Base-by-base conservation (phyloP, 371 early-diverging fungal species). In the Zopfochytrium polystomum region DNA sequence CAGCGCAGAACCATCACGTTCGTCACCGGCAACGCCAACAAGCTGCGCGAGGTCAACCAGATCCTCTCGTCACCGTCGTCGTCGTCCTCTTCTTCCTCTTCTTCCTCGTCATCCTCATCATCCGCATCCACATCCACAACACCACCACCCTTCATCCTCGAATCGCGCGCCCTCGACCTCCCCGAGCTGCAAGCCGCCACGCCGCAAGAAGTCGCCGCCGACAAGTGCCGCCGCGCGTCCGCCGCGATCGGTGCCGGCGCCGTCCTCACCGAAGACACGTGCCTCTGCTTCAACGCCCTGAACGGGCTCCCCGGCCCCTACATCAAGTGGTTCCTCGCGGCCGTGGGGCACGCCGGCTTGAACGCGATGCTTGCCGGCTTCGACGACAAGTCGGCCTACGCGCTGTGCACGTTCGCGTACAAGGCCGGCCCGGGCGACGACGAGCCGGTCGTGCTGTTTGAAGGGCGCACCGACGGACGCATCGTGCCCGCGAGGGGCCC, bases 221-320 rank as follows among this genome's bases (percentile, higher is more conserved):
- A 88, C 54, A 96, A 96, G 72, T 90, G 90, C 69, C 78, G 77
- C 55, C 69, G 75, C 5, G 75, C 75, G 43, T 91, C 92, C 9
- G 87, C 90, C 0, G 79, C 79, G 38, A 73, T 84, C 38, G 54
- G 90, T 31, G 75, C 86, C 44, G 85, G 87, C 2, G 90, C 93
- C 33, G 93, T 93, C 38, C 86, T 96, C 49, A 90, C 89, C 29
- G 98, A 97, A 76, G 98, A 97, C 75, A 96, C 95, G 9, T 83
- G 86, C 33, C 85, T 97, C 32, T 90, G 93, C 66, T 97, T 95
- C 79, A 87, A 89, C 62, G 94, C 95, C 20, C 74, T 96, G 74
- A 87, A 91, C 38, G 92, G 91, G 2, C 82, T 95, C 32, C 96
- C 96, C 15, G 79, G 79, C 3, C 79, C 79, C 20, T 70, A 67